Evolutionary conservation across 257 asterid species (phyloP), one percentile per base, ranked within the genome.

Genomic region (Cynanchum wilfordii): DNA sequence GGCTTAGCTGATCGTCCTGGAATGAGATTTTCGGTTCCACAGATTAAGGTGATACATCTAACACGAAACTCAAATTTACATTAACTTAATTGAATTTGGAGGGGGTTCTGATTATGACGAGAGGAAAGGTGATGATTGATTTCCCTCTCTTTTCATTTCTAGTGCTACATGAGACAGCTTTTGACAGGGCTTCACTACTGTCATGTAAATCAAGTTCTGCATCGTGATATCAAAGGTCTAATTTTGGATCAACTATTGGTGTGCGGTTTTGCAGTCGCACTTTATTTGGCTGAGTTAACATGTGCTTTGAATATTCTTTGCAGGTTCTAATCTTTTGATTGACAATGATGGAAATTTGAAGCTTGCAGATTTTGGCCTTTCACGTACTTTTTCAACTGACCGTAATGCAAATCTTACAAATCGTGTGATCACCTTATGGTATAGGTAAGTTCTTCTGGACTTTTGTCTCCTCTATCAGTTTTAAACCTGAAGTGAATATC

Each of bases 1-100:
- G 97, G 97, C 44, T 92, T 91, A 73, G 96, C 97, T 20, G 97
- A 91, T 87, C 95, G 97, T 63, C 96, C 97, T 81, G 94, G 89
- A 73, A 85, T 89, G 92, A 85, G 90, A 79, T 91, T 91, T 79
- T 85, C 97, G 3, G 92, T 87, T 76, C 80, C 96, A 20, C 97
- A 91, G 74, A 89, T 91, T 66, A 91, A 91, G 91, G 97, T 91
- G 86, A 45, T 68, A 72, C 71, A 71, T 27, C 45, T 72, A 58
- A 54, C 59, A 30, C 73, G 25, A 52, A 8, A 33, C 25, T 7
- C n/a, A 17, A 15, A 70, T 77, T 45, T 66, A 59, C 54, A 66
- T 68, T 75, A 69, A 57, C 78, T 77, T 79, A 63, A 68, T 65
- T 58, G 44, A 54, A 58, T 60, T 52, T 51, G 58, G 69, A 76